Evolutionary conservation across 2,329 filamentous ascomycete genomes (phyloP), one percentile per base, ranked within the genome.

Genomic region (Stagonosporopsis vannaccii): DNA sequence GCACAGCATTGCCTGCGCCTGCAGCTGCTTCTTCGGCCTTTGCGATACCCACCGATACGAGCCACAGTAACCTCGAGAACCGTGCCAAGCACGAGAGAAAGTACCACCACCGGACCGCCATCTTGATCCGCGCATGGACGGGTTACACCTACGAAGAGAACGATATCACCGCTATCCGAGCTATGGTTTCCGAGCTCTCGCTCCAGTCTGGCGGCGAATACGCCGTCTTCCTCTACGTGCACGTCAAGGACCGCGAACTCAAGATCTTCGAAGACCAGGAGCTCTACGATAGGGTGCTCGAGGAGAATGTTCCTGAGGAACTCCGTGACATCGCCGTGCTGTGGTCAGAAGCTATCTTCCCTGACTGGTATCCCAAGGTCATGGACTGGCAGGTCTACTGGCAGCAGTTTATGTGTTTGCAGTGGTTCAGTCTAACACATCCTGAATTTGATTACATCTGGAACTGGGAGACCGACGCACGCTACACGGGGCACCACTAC

Each of bases 391-490:
- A 80, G 54, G 78, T 81, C 8, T 81, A 81, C 66, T 81, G 79
- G 78, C 75, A 79, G 26, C 88, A 91, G 67, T 91, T 88, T 80
- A 82, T 91, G 63, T 88, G 89, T 6, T 82, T 92, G 2, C 90
- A 92, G 70, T 88, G 88, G 75, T 92, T 93, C 70, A 85, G 85
- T 56, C 83, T 89, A 67, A 88, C 89, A 45, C 88, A 92, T 66
- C 90, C 90, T 0, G 87, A 94, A 66, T 95, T 90, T 62, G 89
- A 93, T 64, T 92, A 85, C 66, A 82, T 92, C 64, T 81, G 91
- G 90, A 93, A 94, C 72, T 93, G 90, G 90, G 91, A 95, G 71
- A 90, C 92, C 77, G 90, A 95, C 69, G 87, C 89, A 28, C 84
- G 91, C 43, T 89, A 90, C 69, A 91, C 87, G 0, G 91, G 91